Evolutionary conservation across 306 rosid species (phyloP), one percentile per base, ranked within the genome.

Genomic region (Prunus mongolica): DNA sequence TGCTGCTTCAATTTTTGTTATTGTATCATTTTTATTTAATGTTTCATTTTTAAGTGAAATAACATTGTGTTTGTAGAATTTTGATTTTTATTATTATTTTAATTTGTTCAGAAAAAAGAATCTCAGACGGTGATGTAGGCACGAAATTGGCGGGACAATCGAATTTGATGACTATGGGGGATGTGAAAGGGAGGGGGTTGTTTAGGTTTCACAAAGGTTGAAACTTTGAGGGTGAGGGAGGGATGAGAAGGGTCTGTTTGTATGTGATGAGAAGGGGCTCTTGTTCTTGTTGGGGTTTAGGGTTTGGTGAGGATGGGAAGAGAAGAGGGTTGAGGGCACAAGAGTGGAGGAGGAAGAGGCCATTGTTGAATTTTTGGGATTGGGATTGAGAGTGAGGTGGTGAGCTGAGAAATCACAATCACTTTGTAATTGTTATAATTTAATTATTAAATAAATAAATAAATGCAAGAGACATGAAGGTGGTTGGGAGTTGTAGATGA

Each of bases 111-210:
- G 9, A 38, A 38, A 38, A 38, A 38, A 1, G 2, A 34, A 38
- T 74, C 77, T 61, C 91, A 60, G 22, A 86, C 24, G 47, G 89
- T 87, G 80, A 88, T 81, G 30, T 47, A 82, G 52, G 80, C 73
- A 28, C 69, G 76, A 20, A 83, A 80, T 28, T 72, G 67, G 56
- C 76, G 70, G 49, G 49, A 38, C 11, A 20, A 44, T 7, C 20
- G 75, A 8, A 12, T 55, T 24, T 20, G 27, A 38, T 38, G 44
- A 28, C 27, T 54, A 1, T 3, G 47, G 22, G 15, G 76, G 14
- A 32, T 57, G 51, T 14, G 76, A 12, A 5, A 11, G 72, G n/a
- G 56, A 65, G 69, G 67, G 14, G 50, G 22, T 2, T 44, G 65
- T 15, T 30, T 62, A 15, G 56, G 16, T 56, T 8, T 44, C 41